Evolutionary conservation across 2,329 filamentous ascomycete genomes (phyloP).

Genomic region (Coniochaeta ligniaria): DNA sequence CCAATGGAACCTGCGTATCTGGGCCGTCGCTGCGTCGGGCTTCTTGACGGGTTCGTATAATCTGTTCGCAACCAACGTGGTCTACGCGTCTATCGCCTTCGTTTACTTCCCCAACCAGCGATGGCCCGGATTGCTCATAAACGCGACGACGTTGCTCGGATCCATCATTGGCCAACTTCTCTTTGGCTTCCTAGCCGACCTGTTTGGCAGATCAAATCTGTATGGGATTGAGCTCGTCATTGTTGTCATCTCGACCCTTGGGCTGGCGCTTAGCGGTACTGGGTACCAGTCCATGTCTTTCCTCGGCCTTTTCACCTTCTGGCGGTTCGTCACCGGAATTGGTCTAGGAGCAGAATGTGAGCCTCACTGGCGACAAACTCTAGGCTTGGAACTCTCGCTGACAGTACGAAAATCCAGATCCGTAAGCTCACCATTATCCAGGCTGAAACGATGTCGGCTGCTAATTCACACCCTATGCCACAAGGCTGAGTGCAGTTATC

Average conservation of each 20-base stretch:
- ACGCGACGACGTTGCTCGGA: conserved; percentile 44
- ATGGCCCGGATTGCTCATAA: conserved; percentile 40
- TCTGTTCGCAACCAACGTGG: conserved; percentile 47
- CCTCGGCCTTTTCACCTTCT: conserved; percentile 40
- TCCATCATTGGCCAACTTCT: conserved; percentile 44
- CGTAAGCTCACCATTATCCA: not conserved
- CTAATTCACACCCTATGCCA: conserved; percentile 63
- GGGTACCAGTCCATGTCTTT: conserved; percentile 43
- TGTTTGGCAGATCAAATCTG: conserved; percentile 44
- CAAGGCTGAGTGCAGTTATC: conserved; percentile 58
- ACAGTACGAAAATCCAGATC: conserved; percentile 25
- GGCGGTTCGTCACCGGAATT: too few species aligned
- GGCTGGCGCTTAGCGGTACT: conserved; percentile 42
- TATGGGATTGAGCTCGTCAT: conserved; percentile 49
- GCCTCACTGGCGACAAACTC: not conserved
- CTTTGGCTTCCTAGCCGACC: conserved; percentile 47
- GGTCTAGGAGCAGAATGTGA: conserved; percentile 19
- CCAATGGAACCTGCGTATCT: conserved; percentile 46
- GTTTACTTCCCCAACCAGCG: conserved; percentile 41
- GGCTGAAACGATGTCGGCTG: conserved; percentile 11
- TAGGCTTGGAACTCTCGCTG: conserved; percentile 17
- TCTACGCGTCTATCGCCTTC: conserved; percentile 43
- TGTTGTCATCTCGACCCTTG: conserved; percentile 48
- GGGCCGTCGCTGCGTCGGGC: conserved; percentile 45
- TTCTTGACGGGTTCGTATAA: conserved; percentile 50